Evolutionary conservation across 2,329 filamentous ascomycete species (phyloP).

Genomic region (Trichophyton equinum): DNA sequence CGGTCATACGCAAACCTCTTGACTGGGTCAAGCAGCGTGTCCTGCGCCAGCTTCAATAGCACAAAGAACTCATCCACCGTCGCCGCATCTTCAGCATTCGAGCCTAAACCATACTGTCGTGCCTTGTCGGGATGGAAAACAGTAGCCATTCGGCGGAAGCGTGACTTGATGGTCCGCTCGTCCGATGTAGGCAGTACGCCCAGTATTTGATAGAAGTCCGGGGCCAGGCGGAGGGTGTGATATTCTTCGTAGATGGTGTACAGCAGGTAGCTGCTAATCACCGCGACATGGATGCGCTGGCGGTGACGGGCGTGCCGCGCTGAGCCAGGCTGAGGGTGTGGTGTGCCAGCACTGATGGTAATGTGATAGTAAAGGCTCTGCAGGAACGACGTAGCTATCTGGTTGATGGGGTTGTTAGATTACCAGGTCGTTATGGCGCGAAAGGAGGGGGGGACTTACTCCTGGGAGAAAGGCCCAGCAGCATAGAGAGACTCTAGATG

Average conservation of each 20-base stretch:
- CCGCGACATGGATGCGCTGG: conserved; percentile 67
- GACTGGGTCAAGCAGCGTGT: conserved; percentile 64
- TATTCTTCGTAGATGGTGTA: conserved; percentile 93
- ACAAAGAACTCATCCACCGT: conserved; percentile 52
- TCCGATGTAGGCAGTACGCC: conserved; percentile 55
- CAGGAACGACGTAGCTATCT: conserved; percentile 66
- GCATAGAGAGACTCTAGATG: conserved; percentile 29
- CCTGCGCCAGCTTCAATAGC: conserved; percentile 68
- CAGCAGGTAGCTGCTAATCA: conserved; percentile 70
- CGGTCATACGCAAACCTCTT: conserved; percentile 80
- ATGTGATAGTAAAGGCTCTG: conserved; percentile 78
- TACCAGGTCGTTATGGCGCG: too few relatives aligned
- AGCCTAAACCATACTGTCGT: conserved; percentile 23
- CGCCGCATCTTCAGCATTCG: conserved; percentile 16
- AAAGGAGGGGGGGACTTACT: conserved; percentile 29
- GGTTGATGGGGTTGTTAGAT: background rate
- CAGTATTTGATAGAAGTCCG: conserved; percentile 70
- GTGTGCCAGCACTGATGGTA: conserved; percentile 78
- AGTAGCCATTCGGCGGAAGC: conserved; percentile 63
- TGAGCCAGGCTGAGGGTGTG: conserved; percentile 56
- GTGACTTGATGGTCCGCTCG: conserved; percentile 67
- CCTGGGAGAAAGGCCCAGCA: conserved; percentile 52
- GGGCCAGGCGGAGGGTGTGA: conserved; percentile 57
- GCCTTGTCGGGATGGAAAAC: conserved; percentile 77
- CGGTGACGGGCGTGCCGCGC: conserved; percentile 60